phyloP scores from a whole-genome alignment of 1,284 basidiomycete species.

The Apiotrichum montevideense region DNA sequence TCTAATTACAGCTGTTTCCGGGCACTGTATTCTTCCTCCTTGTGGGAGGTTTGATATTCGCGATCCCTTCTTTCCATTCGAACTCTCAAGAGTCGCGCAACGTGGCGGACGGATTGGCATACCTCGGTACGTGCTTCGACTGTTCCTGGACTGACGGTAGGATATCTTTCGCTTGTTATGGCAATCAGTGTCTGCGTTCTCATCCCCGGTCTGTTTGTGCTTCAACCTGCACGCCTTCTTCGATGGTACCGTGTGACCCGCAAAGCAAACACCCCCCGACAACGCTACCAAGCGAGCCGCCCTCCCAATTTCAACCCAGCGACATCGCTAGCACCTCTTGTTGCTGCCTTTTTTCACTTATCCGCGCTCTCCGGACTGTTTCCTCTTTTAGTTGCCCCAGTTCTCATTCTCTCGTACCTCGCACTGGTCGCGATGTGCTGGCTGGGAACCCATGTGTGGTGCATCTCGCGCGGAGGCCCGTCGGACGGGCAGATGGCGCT shows the following conservation, averaged over 20 bases:
- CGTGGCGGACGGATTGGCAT: constrained; percentile 64
- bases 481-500: constrained; percentile 66
- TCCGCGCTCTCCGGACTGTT: constrained; percentile 64
- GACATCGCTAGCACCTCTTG: constrained; percentile 59
- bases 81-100: constrained; percentile 48
- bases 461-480: constrained; percentile 58
- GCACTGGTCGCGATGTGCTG: constrained; percentile 67
- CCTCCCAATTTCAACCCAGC: constrained; percentile 65
- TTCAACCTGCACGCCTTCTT: constrained; percentile 62
- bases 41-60: constrained; percentile 62
- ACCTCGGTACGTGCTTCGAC: constrained; percentile 55
- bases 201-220: constrained; percentile 61
- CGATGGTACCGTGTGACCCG: constrained; percentile 54
- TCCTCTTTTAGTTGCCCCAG: constrained; percentile 66
- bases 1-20: constrained; percentile 42
- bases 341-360: constrained; percentile 64
- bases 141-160: constrained; percentile 10
- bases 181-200: constrained; percentile 63
- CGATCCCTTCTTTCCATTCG: constrained; percentile 55
- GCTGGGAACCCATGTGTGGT: constrained; percentile 67
- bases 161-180: constrained; percentile 53
- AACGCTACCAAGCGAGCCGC: constrained; percentile 65
- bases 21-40: constrained; percentile 59
- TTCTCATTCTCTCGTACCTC: constrained; percentile 60
- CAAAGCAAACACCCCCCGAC: constrained; percentile 63